Percentiles rank a stretch among this genome's conserved stretches.
Conservation (phyloP, 768 basidiomycete genomes). For the Chlorophyllum brunneum region DNA sequence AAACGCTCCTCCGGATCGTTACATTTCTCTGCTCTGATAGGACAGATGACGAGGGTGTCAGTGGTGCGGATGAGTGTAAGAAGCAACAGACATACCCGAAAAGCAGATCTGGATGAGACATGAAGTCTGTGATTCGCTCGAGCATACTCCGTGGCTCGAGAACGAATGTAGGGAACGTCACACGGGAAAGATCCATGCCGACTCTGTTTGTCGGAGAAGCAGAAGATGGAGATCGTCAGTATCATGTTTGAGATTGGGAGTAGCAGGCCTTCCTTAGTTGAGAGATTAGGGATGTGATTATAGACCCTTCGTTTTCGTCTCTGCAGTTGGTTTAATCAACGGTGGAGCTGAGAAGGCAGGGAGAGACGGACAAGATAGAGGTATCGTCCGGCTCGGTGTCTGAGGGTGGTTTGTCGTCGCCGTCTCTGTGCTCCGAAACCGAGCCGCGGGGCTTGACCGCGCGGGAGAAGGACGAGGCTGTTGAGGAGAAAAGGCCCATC, state of each 20-base stretch:
- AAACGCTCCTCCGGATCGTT: conserved; percentile 87
- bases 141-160: conserved; percentile 97
- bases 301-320: conserved; percentile 91
- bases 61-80: neutral
- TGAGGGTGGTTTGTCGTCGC: conserved; percentile 68
- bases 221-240: conserved; percentile 6
- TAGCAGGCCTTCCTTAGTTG: conserved; percentile 66
- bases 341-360: neutral
- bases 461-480: conserved; percentile 53
- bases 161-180: conserved; percentile 93
- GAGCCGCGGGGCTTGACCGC: conserved; percentile 58
- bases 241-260: neutral
- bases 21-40: conserved; percentile 69
- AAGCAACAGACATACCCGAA: conserved; percentile 65
- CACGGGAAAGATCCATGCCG: conserved; percentile 95
- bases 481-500: conserved; percentile 79
- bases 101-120: conserved; percentile 96
- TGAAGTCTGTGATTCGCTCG: conserved; percentile 98
- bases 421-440: conserved; percentile 40
- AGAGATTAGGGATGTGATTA: conserved; percentile 82
- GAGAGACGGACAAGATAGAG: conserved; percentile 66
- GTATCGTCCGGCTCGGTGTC: conserved; percentile 89
- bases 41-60: conserved; percentile 5
- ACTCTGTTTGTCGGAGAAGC: conserved; percentile 45
- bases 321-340: conserved; percentile 40